Percentiles rank a stretch among this genome's conserved stretches.
phyloP scores from a whole-genome alignment of 2,329 filamentous ascomycete species.

The Mycocentrospora acerina region DNA sequence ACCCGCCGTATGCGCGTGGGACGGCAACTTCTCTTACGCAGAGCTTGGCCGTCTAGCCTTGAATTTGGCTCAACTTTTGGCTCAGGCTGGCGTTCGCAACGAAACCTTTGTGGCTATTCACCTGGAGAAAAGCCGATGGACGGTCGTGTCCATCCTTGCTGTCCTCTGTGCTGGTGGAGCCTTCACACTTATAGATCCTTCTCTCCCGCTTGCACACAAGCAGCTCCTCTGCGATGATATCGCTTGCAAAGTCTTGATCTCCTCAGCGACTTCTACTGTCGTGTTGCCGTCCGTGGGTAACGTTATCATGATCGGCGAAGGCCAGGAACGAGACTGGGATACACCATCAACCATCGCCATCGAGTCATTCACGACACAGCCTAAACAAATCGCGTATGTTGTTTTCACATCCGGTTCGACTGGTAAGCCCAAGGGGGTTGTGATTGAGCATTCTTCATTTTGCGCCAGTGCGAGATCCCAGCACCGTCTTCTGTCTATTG shows the following conservation, averaged over 20 bases:
- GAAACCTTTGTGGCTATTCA: conserved; percentile 22
- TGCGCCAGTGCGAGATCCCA: conserved; percentile 29
- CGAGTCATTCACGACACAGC: too few relatives aligned
- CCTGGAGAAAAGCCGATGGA: conserved; percentile 35
- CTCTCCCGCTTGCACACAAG: too few relatives aligned
- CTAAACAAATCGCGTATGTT: conserved; percentile 54
- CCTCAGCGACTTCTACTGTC: too few relatives aligned
- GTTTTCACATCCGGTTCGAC: conserved; percentile 54
- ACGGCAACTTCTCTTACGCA: conserved; percentile 21
- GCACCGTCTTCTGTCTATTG: conserved; percentile 7
- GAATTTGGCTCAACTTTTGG: conserved; percentile 15
- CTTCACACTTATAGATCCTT: too few relatives aligned
- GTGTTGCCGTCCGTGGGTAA: too few relatives aligned
- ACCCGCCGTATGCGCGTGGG: conserved; percentile 22
- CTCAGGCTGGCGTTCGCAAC: conserved; percentile 13
- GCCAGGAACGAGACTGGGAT: too few relatives aligned
- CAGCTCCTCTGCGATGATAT: too few relatives aligned
- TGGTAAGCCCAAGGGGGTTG: conserved; percentile 57
- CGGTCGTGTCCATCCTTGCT: conserved; percentile 29
- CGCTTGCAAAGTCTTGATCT: too few relatives aligned
- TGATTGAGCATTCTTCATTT: conserved; percentile 61
- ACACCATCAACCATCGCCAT: too few relatives aligned
- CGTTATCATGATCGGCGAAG: too few relatives aligned
- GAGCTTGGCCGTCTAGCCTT: conserved; percentile 13
- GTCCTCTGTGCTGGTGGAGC: conserved; percentile 28